Conservation (phyloP, 2,329 filamentous ascomycete species). For the Fusarium sp. region DNA sequence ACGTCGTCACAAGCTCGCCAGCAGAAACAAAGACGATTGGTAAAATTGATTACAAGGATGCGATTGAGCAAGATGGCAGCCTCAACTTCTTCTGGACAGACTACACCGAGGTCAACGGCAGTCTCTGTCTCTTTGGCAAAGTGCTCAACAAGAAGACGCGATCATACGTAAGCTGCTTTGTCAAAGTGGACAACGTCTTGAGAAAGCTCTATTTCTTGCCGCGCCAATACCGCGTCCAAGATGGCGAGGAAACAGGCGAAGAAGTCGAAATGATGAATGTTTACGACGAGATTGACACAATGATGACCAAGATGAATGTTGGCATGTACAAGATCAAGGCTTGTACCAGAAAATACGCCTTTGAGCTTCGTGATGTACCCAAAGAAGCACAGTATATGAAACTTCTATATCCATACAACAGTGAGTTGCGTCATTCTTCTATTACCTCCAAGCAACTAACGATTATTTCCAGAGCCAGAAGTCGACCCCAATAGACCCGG, state of each 20-base stretch:
- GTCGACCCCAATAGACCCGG: constrained; percentile 78
- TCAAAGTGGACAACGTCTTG: constrained; percentile 94
- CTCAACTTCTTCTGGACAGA: constrained; percentile 97
- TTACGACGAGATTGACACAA: constrained; percentile 85
- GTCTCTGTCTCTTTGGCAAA: constrained; percentile 94
- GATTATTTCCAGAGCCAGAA: constrained; percentile 65
- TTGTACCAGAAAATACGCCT: constrained; percentile 92
- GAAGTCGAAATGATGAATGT: constrained; percentile 89
- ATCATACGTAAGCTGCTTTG: constrained; percentile 88
- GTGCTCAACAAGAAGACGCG: constrained; percentile 88
- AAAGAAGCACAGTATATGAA: constrained; percentile 94
- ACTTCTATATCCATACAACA: constrained; percentile 94
- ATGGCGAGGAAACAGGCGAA: constrained; percentile 78
- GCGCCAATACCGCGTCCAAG: constrained; percentile 69
- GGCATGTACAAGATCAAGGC: constrained; percentile 94
- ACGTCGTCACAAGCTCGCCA: constrained; percentile 81
- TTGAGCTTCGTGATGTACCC: constrained; percentile 88
- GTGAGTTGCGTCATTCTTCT: constrained; percentile 50
- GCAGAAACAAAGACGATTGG: constrained; percentile 74
- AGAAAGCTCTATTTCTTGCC: constrained; percentile 95
- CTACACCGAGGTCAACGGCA: constrained; percentile 92
- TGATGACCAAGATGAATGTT: constrained; percentile 90
- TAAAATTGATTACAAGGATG: constrained; percentile 85
- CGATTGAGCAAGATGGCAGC: constrained; percentile 93
- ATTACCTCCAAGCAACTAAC: constrained; percentile 32